A percentile compares a stretch with the other conserved stretches of the same genome.
Conservation (phyloP, 1,139 yeast species). For the Saccharomyces hybrid region DNA sequence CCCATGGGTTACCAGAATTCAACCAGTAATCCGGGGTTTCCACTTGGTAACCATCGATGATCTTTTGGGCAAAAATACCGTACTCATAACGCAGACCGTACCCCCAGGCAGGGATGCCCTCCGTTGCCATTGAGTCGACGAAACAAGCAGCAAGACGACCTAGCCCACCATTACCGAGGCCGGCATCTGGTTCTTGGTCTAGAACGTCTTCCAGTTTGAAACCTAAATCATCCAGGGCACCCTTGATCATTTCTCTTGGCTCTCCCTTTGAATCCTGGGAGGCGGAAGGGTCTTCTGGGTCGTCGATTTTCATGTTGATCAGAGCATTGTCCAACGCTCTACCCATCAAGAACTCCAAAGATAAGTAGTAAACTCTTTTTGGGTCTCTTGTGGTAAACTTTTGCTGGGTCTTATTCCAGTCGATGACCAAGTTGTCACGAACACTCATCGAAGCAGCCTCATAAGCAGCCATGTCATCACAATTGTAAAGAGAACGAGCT, state of each 20-base stretch:
- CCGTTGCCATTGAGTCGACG: conserved; percentile 79
- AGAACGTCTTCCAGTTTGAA: conserved; percentile 82
- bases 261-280: conserved; percentile 3
- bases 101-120: conserved; percentile 93
- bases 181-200: conserved; percentile 88
- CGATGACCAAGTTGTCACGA: conserved; percentile 70
- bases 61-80: conserved; percentile 87
- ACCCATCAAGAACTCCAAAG: conserved; percentile 90
- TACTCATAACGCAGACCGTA: conserved; percentile 89
- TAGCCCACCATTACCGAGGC: conserved; percentile 89
- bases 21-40: conserved; percentile 95
- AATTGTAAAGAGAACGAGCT: conserved; percentile 84
- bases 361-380: conserved; percentile 78
- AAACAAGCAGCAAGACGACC: conserved; percentile 95
- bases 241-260: conserved; percentile 42
- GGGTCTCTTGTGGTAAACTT: conserved; percentile 76
- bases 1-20: conserved; percentile 86
- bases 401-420: conserved; percentile 94
- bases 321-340: conserved; percentile 91
- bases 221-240: conserved; percentile 67
- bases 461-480: conserved; percentile 88
- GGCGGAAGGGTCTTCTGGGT: conserved; percentile 16
- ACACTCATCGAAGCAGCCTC: conserved; percentile 78
- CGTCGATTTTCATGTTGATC: conserved; percentile 50
- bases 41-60: conserved; percentile 87